phyloP scores from a whole-genome alignment of 495 filamentous ascomycete genomes.

The Hypoxylon fragiforme region DNA sequence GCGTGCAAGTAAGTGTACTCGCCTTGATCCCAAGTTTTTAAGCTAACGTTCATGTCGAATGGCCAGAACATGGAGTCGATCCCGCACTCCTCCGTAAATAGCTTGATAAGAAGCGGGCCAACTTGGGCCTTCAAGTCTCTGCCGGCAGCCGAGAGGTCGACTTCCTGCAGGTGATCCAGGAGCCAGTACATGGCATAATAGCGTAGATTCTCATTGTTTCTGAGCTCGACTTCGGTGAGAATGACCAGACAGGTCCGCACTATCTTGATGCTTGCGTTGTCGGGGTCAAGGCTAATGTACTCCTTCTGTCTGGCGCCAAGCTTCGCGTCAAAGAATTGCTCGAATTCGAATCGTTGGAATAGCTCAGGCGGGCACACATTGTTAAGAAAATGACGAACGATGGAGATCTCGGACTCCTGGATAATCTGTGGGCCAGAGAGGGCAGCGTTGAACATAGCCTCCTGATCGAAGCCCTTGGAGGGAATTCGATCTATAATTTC shows the following conservation, averaged over 20 bases:
- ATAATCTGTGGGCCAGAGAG: slow-evolving; percentile 28
- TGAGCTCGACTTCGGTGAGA: slow-evolving; percentile 28
- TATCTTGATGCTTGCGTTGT: slow-evolving; percentile 37
- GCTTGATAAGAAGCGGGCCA: slow-evolving; percentile 40
- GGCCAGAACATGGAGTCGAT: slow-evolving; percentile 43
- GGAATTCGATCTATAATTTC: slow-evolving; percentile 31
- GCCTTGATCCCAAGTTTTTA: slow-evolving; percentile 31
- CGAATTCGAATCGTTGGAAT: slow-evolving; percentile 42
- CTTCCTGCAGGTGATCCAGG: slow-evolving; percentile 38
- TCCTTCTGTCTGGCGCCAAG: slow-evolving; percentile 34
- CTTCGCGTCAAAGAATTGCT: slow-evolving; percentile 42
- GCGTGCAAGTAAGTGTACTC: slow-evolving; percentile 18
- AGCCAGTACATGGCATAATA: slow-evolving; percentile 42
- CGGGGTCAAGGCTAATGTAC: slow-evolving; percentile 35
- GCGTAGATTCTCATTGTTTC: slow-evolving; percentile 31
- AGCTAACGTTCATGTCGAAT: slow-evolving; percentile 30
- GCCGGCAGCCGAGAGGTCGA: slow-evolving; percentile 42
- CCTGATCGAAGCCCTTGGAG: slow-evolving; percentile 5
- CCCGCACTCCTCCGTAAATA: slow-evolving; percentile 38
- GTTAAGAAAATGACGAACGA: slow-evolving; percentile 42
- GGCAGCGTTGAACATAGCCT: background rate
- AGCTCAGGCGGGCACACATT: slow-evolving; percentile 41
- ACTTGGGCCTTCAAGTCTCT: slow-evolving; percentile 38
- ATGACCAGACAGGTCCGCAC: slow-evolving; percentile 36
- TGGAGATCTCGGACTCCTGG: slow-evolving; percentile 42